phyloP scores from a whole-genome alignment of 2,329 filamentous ascomycete genomes.

The Aspergillus fumigatiaffinis region DNA sequence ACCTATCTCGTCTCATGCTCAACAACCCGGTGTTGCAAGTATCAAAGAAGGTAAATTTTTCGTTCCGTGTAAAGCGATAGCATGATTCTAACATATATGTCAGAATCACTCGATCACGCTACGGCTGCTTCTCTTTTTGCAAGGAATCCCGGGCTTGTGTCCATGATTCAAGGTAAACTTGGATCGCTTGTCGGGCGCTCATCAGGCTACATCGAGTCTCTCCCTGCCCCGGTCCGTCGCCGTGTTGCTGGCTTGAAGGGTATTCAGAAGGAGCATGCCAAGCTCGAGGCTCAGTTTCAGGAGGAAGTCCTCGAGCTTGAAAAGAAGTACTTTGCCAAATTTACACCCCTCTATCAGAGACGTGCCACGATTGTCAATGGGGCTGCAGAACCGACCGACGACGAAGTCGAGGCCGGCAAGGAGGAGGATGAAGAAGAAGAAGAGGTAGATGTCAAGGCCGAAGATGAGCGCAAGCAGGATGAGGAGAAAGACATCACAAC shows the following conservation, averaged over 20 bases:
- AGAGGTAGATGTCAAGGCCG: conserved; percentile 53
- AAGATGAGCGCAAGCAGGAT: conserved; percentile 50
- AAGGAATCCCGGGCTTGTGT: conserved; percentile 88
- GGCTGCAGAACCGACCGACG: conserved; percentile 74
- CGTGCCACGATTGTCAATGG: conserved; percentile 92
- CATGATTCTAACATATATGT: conserved; percentile 16
- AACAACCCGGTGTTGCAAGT: conserved; percentile 87
- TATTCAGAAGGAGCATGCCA: conserved; percentile 97
- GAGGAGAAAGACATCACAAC: conserved; percentile 46
- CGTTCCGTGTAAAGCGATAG: neutral
- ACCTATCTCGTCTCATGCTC: conserved; percentile 94
- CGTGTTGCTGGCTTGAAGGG: conserved; percentile 95
- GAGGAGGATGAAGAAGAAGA: conserved; percentile 64
- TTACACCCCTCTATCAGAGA: conserved; percentile 94
- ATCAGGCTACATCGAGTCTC: conserved; percentile 95
- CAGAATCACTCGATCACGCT: conserved; percentile 86
- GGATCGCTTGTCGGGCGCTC: conserved; percentile 89
- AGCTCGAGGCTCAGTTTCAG: conserved; percentile 97
- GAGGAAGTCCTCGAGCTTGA: conserved; percentile 96
- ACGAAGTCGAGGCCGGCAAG: conserved; percentile 83
- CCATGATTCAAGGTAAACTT: conserved; percentile 97
- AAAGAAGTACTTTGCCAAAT: conserved; percentile 99
- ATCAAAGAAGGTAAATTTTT: conserved; percentile 86
- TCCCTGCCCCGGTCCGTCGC: conserved; percentile 82
- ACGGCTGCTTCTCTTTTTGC: conserved; percentile 90